phyloP scores from a whole-genome alignment of 2,329 filamentous ascomycete species.

The Triangularia verruculosa region DNA sequence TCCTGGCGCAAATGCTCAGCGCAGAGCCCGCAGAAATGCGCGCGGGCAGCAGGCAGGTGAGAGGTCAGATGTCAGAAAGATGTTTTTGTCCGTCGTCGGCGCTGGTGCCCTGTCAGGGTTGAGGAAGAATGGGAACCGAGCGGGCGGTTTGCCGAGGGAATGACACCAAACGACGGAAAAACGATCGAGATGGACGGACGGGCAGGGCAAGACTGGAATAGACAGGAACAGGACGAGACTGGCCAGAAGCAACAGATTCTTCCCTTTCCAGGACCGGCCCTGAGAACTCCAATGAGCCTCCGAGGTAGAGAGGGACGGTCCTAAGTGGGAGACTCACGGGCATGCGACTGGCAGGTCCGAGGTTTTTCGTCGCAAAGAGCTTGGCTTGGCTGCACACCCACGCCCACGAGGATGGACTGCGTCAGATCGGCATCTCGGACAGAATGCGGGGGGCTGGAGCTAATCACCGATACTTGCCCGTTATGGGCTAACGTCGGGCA shows the following conservation, averaged over 20 bases:
- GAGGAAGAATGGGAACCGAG: background rate
- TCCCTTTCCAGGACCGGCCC: too few species aligned
- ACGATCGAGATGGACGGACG: background rate
- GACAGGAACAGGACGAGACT: background rate
- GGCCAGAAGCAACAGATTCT: background rate
- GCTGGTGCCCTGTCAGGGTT: background rate
- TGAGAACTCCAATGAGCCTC: background rate
- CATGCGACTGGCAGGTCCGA: conserved; percentile 13
- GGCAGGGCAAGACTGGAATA: background rate
- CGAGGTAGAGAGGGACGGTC: background rate
- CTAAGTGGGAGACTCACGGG: background rate
- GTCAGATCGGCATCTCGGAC: conserved; percentile 29
- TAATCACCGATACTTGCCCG: conserved; percentile 29
- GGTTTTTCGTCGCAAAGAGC: conserved; percentile 20
- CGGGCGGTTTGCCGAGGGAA: conserved; percentile 4
- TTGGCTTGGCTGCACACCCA: conserved; percentile 13
- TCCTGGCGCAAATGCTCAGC: conserved; percentile 1
- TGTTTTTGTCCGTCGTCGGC: background rate
- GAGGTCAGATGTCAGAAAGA: conserved; percentile 2
- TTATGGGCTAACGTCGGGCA: conserved; percentile 26
- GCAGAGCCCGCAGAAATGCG: background rate
- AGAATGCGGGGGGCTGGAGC: conserved; percentile 30
- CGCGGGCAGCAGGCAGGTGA: background rate
- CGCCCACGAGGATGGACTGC: conserved; percentile 18
- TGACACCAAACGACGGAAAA: background rate